Percentiles rank a stretch among this genome's conserved stretches.
Conservation (phyloP, 2,329 filamentous ascomycete genomes). For the Colletotrichum sojae region DNA sequence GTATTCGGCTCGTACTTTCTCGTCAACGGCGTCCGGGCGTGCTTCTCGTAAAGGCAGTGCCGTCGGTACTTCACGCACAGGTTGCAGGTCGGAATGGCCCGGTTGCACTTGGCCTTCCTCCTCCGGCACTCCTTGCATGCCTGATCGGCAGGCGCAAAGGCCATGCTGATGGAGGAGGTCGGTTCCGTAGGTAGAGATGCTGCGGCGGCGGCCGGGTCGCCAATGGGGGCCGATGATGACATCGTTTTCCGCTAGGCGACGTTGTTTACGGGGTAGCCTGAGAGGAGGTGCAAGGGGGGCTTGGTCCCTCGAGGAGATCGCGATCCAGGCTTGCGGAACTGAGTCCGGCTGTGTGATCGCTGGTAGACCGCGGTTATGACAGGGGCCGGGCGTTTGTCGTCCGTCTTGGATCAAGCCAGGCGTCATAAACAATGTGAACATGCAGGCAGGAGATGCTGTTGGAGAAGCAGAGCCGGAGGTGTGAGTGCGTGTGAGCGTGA, state of each 20-base stretch:
- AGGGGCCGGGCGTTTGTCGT: constrained; percentile 24
- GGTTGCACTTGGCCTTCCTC: constrained; percentile 57
- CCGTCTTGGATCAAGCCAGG: constrained; percentile 1
- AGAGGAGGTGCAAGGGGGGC: not conserved
- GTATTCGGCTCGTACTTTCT: constrained; percentile 52
- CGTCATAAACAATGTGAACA: constrained; percentile 17
- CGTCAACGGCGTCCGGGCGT: constrained; percentile 62
- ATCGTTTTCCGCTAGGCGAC: not conserved
- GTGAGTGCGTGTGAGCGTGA: constrained; percentile 10
- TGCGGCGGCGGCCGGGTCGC: constrained; percentile 5
- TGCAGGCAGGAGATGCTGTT: not conserved
- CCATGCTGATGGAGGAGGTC: constrained; percentile 34
- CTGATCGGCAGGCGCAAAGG: constrained; percentile 50
- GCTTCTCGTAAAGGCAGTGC: constrained; percentile 64
- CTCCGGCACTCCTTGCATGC: constrained; percentile 58
- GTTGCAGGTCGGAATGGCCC: constrained; percentile 54
- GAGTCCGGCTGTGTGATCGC: not conserved
- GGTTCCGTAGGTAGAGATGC: constrained; percentile 3
- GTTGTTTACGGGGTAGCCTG: not conserved
- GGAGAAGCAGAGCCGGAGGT: not conserved
- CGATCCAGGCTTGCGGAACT: constrained; percentile 2
- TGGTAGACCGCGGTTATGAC: constrained; percentile 4
- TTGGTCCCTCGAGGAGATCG: not conserved
- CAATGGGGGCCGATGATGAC: constrained; percentile 22
- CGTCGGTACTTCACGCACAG: constrained; percentile 59